phyloP scores from a whole-genome alignment of 2,329 filamentous ascomycete genomes.

The Cadophora luteo-olivacea region DNA sequence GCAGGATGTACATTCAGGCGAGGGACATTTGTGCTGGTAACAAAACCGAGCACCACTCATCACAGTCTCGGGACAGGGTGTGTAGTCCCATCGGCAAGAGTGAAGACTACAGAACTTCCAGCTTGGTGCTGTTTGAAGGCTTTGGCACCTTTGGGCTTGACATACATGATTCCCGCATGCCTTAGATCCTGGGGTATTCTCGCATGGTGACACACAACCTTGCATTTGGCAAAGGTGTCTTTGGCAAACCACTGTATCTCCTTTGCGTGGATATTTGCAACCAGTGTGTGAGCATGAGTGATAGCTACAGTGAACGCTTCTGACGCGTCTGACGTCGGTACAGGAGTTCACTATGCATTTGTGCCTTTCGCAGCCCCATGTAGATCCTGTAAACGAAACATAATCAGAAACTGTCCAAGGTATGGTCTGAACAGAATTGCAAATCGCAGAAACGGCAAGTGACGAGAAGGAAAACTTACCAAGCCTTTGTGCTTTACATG shows the following conservation, averaged over 20 bases:
- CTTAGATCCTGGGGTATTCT: not conserved
- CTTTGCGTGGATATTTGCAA: not conserved
- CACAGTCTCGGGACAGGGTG: not conserved
- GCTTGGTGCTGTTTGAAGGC: not conserved
- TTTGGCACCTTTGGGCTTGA: not conserved
- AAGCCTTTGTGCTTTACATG: no score
- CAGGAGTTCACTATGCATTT: not conserved
- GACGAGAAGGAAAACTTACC: no score
- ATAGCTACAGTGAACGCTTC: not conserved
- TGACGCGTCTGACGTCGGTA: not conserved
- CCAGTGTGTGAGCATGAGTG: not conserved
- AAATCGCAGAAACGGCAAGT: not conserved
- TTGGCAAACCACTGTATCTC: not conserved
- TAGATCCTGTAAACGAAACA: not conserved
- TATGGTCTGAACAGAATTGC: not conserved
- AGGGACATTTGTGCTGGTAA: not conserved
- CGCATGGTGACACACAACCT: not conserved
- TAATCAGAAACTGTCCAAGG: not conserved
- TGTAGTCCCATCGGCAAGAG: not conserved
- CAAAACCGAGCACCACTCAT: not conserved
- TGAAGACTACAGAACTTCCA: not conserved
- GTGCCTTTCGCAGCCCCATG: not conserved
- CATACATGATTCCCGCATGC: not conserved
- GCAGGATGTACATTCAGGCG: not conserved
- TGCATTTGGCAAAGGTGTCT: not conserved